These are phyloP conservation scores for Phylloporus sp. DNA, from an alignment of 768 basidiomycete species.

Conservation along the genomic window DNA sequence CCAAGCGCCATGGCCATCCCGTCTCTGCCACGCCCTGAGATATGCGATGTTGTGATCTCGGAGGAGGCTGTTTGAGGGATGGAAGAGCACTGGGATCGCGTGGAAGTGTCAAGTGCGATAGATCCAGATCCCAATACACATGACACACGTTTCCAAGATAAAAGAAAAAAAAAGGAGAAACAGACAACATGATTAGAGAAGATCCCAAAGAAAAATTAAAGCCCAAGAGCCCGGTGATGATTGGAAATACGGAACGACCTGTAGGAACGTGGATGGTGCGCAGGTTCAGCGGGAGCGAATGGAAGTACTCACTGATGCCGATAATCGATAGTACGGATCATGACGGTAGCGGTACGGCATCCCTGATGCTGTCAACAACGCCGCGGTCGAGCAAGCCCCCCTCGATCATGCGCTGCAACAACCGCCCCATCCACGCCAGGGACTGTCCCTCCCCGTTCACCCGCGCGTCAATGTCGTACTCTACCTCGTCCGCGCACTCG, in stretches of 20 bases:
- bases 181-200: background rate
- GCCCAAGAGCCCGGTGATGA: background rate
- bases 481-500: constrained; percentile 26
- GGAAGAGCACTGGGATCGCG: no score
- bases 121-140: background rate
- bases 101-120: background rate
- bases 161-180: background rate
- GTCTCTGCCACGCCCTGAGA: no score
- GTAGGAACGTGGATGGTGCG: background rate
- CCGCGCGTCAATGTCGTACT: constrained; percentile 5
- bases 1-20: no score
- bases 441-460: constrained; percentile 5
- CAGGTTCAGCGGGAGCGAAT: background rate
- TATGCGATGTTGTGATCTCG: no score
- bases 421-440: constrained; percentile 15
- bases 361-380: constrained; percentile 11
- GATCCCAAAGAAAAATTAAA: background rate
- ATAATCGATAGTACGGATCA: background rate
- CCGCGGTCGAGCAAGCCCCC: constrained; percentile 10
- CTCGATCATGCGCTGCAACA: constrained; percentile 16
- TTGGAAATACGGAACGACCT: background rate
- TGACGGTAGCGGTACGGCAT: constrained; percentile 7
- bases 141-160: background rate
- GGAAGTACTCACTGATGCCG: background rate
- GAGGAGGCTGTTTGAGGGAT: no score